Evolutionary conservation across 208 protist species (phyloP).

Genomic region (Angomonas deanei): DNA sequence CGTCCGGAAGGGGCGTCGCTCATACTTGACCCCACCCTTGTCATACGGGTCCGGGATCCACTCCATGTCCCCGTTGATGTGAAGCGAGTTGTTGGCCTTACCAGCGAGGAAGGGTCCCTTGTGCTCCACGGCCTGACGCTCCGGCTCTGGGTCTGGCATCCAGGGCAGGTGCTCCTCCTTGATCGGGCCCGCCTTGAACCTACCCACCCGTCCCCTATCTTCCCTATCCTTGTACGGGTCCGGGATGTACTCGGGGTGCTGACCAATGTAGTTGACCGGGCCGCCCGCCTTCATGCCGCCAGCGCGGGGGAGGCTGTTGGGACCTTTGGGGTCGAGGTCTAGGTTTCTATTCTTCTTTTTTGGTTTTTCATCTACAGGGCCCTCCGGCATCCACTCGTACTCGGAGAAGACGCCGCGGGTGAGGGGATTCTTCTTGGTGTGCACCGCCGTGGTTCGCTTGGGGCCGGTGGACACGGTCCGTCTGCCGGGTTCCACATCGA

Average conservation of each 20-base stretch:
- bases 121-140: conserved; percentile 33
- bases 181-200: conserved; percentile 70
- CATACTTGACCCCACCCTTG: conserved; percentile 47
- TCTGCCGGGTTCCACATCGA: conserved; percentile 61
- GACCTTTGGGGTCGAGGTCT: conserved; percentile 12
- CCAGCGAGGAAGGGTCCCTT: conserved; percentile 74
- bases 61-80: conserved; percentile 61
- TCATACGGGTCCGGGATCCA: conserved; percentile 85
- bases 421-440: conserved; percentile 73
- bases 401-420: conserved; percentile 73
- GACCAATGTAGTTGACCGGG: conserved; percentile 62
- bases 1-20: conserved; percentile 69
- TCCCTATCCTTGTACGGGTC: conserved; percentile 76
- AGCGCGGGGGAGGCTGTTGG: conserved; percentile 15
- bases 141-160: conserved; percentile 78
- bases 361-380: conserved; percentile 5
- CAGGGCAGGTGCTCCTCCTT: conserved; percentile 59
- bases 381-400: conserved; percentile 78
- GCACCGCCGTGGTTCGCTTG: conserved; percentile 36
- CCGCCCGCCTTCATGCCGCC: conserved; percentile 69
- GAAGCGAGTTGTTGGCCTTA: conserved; percentile 42
- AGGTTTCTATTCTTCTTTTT: conserved; percentile 9
- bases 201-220: conserved; percentile 59
- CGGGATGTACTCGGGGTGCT: conserved; percentile 66
- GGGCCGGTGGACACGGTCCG: conserved; percentile 34